phyloP scores from a whole-genome alignment of 768 basidiomycete genomes.

The Suillus alpinus region DNA sequence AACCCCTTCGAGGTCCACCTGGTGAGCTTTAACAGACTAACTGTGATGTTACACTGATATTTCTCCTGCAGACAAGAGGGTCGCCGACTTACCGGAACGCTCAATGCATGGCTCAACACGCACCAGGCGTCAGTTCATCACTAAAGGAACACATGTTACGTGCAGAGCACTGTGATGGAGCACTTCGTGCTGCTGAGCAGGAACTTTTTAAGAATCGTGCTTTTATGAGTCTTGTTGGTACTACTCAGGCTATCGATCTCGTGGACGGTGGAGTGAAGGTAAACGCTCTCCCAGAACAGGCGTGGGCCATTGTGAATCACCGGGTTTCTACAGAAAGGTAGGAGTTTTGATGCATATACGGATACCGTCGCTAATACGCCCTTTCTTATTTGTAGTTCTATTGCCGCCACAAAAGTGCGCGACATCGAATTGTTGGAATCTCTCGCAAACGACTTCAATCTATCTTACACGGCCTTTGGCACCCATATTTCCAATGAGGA shows the following conservation, averaged over 20 bases:
- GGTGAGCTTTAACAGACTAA: conserved; percentile 34
- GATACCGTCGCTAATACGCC: neutral
- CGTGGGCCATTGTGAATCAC: conserved; percentile 69
- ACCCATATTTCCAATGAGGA: conserved; percentile 32
- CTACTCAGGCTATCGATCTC: conserved; percentile 78
- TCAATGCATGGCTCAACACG: conserved; percentile 66
- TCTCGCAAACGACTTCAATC: conserved; percentile 51
- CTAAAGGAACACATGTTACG: conserved; percentile 45
- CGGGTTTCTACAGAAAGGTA: conserved; percentile 63
- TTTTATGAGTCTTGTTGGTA: conserved; percentile 50
- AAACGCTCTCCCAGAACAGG: conserved; percentile 78
- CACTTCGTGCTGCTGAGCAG: conserved; percentile 7
- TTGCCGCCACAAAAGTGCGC: conserved; percentile 43
- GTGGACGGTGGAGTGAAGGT: conserved; percentile 66
- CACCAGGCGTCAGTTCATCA: conserved; percentile 46
- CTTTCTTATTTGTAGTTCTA: conserved; percentile 21
- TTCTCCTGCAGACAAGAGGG: conserved; percentile 41
- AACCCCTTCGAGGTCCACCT: conserved; percentile 57
- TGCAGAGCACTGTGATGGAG: conserved; percentile 19
- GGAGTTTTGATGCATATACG: conserved; percentile 6
- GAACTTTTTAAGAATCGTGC: conserved; percentile 2
- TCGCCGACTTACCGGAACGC: conserved; percentile 61
- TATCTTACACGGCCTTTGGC: conserved; percentile 61
- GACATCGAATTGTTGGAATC: conserved; percentile 41
- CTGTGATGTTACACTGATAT: neutral